Evolutionary conservation across 768 basidiomycete genomes (phyloP), one percentile per base, ranked within the genome.

Genomic region (Pholiota conissans): DNA sequence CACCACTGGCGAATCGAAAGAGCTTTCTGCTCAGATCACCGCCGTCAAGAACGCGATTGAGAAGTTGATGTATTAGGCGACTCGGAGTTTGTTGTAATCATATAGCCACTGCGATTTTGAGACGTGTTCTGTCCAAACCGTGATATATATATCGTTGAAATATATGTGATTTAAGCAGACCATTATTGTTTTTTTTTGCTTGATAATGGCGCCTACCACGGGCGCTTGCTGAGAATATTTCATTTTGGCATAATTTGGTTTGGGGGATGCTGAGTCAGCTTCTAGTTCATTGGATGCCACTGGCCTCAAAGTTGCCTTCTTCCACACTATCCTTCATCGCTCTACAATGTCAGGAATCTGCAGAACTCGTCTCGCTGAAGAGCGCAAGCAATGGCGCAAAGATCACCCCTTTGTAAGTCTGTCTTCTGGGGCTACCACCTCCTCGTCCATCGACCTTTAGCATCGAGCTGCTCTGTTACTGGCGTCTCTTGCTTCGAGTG

Each of bases 361-460:
- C 72, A 85, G 94, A 72, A 87, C 90, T 32, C 89, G 97, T 67
- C 81, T 99, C 14, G 85, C 94, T 27, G 97, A 98, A 74, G 97
- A 99, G 74, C 86, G 97, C 68, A 99, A 99, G 76, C 93, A 95
- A 68, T 99, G 97, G 97, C 77, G 97, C 58, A 98, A 95, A 74
- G 97, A 98, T 64, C 97, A 99, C 74, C 97, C 97, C 28, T 98
- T 96, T 66, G 97, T 98, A 73, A 76, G 93, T 83, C 18, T 56
- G 45, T 10, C 37, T 55, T 52, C 39, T 20, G 28, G 47, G 16
- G 34, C 29, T 49, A 16, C 10, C 32, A 42, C 30, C 9, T 45
- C 18, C 1, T 13, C 7, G 16, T 48, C 18, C 32, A 27, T 35
- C 30, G 52, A 42, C 35, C 16, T 28, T 24, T 55, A 32, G 30